Percentiles rank a stretch among this genome's conserved stretches.
phyloP scores from a whole-genome alignment of 192 early-diverging fungal genomes.

The Backusella luteola region DNA sequence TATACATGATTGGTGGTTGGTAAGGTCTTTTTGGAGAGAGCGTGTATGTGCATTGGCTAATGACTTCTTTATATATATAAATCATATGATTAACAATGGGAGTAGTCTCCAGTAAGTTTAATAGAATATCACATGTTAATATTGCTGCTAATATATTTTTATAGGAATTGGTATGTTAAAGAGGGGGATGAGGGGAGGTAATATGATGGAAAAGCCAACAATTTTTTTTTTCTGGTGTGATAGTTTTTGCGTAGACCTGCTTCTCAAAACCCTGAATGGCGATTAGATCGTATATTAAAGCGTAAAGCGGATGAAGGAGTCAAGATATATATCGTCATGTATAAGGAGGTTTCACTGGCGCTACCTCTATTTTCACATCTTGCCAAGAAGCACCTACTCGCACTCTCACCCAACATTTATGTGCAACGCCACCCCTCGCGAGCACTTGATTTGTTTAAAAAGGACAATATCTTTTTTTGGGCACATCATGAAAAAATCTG shows the following conservation, averaged over 20 bases:
- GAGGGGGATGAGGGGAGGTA: neutral
- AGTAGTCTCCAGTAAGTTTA: conserved; percentile 3
- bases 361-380: conserved; percentile 68
- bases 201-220: neutral
- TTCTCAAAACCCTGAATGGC: conserved; percentile 60
- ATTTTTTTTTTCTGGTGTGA: conserved; percentile 28
- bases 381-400: conserved; percentile 67
- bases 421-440: conserved; percentile 80
- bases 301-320: conserved; percentile 83
- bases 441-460: conserved; percentile 58
- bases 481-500: conserved; percentile 83
- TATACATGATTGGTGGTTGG: conserved; percentile 78
- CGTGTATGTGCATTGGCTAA: neutral
- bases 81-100: neutral
- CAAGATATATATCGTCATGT: conserved; percentile 78
- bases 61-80: neutral
- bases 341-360: conserved; percentile 70
- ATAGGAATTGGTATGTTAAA: neutral
- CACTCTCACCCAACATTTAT: conserved; percentile 70
- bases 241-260: conserved; percentile 68
- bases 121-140: neutral
- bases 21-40: neutral
- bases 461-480: conserved; percentile 68
- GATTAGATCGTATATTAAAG: conserved; percentile 70
- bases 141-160: neutral